Percentiles rank a stretch among this genome's conserved stretches.
Conservation (phyloP, 768 basidiomycete genomes). For the Psilocybe cubensis region DNA sequence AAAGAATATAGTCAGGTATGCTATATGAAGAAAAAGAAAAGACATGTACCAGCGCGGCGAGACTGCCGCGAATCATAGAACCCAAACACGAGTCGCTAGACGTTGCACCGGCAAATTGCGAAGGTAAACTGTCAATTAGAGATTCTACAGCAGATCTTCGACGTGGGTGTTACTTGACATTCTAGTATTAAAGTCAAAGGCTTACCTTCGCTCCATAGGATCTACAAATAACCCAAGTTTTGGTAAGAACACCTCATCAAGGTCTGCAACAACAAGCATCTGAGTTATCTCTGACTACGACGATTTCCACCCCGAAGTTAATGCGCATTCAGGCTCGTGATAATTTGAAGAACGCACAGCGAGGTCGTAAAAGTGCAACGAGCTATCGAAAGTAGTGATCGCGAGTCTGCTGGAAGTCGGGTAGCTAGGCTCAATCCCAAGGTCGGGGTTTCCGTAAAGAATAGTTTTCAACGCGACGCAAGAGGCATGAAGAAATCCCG, state of each 20-base stretch:
- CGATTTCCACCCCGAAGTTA: conserved; percentile 27
- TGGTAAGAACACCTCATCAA: conserved; percentile 93
- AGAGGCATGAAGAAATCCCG: conserved; percentile 71
- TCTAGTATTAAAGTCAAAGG: neutral
- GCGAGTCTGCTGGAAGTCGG: conserved; percentile 64
- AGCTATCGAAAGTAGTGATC: conserved; percentile 80
- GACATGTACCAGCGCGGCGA: conserved; percentile 73
- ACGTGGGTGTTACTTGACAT: neutral
- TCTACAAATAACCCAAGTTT: conserved; percentile 78
- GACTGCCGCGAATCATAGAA: conserved; percentile 70
- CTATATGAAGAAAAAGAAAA: neutral
- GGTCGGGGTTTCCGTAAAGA: conserved; percentile 57
- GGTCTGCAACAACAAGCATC: conserved; percentile 84
- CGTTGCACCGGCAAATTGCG: conserved; percentile 54
- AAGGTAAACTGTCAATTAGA: conserved; percentile 67
- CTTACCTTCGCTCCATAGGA: conserved; percentile 68
- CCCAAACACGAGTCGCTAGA: conserved; percentile 71
- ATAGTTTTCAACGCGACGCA: conserved; percentile 65
- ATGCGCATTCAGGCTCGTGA: conserved; percentile 13
- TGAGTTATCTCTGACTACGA: conserved; percentile 53
- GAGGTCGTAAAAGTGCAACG: conserved; percentile 88
- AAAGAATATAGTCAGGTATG: neutral
- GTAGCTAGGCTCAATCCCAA: conserved; percentile 39
- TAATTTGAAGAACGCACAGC: conserved; percentile 56
- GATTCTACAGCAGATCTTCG: conserved; percentile 63